Evolutionary conservation across 805 yeast genomes (phyloP).

Genomic region (Cyberlindnera lachancei): DNA sequence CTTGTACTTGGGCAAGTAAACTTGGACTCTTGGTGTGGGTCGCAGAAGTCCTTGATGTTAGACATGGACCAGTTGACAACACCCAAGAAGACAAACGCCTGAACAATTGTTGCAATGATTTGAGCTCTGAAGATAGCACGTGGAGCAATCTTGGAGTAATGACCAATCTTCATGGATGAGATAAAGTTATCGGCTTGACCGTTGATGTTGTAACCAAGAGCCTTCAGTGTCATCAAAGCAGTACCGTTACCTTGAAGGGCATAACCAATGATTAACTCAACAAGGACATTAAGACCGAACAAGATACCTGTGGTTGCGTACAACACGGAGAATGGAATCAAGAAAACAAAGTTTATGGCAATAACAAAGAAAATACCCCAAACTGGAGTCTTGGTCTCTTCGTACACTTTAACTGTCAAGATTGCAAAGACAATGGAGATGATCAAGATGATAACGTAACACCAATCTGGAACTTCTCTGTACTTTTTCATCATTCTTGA

Average conservation of each 20-base stretch:
- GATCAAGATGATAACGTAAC: constrained; percentile 32
- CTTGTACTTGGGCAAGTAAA: constrained; percentile 33
- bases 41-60: constrained; percentile 29
- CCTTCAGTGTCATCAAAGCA: constrained; percentile 45
- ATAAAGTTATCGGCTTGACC: constrained; percentile 58
- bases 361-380: constrained; percentile 52
- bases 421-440: constrained; percentile 38
- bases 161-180: constrained; percentile 34
- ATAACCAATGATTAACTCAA: constrained; percentile 50
- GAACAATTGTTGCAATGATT: constrained; percentile 26
- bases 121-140: constrained; percentile 47
- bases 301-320: constrained; percentile 40
- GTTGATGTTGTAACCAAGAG: constrained; percentile 52
- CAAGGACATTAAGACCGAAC: constrained; percentile 45
- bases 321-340: constrained; percentile 43
- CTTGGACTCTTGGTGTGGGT: constrained; percentile 27
- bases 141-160: constrained; percentile 53
- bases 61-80: constrained; percentile 30
- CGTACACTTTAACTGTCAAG: constrained; percentile 36
- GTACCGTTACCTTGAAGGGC: constrained; percentile 44
- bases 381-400: constrained; percentile 45
- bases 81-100: constrained; percentile 23
- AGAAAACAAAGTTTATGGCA: constrained; percentile 41
- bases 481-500: constrained; percentile 46
- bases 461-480: constrained; percentile 54